Evolutionary conservation across 2,329 filamentous ascomycete genomes (phyloP).

Genomic region (Coniosporium uncinatum): DNA sequence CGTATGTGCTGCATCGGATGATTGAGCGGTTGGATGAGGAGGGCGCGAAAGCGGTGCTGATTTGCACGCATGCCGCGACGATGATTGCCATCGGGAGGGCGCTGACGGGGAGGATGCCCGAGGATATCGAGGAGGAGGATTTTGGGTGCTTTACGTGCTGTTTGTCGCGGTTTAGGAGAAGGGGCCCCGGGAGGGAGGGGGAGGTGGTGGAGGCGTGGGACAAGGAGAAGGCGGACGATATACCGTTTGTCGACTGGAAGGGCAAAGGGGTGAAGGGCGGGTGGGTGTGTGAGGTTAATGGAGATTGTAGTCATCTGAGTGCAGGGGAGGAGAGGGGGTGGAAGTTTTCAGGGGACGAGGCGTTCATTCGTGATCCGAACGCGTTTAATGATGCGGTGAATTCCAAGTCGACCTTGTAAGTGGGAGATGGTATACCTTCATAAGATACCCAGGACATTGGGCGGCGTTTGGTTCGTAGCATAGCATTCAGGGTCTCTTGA

Average conservation of each 20-base stretch:
- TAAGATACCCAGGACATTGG: too few species aligned
- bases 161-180: slow-evolving; percentile 61
- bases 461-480: too few species aligned
- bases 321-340: slow-evolving; percentile 85
- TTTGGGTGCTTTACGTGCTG: slow-evolving; percentile 84
- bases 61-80: slow-evolving; percentile 87
- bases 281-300: slow-evolving; percentile 77
- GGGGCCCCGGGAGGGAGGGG: slow-evolving; percentile 17
- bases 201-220: slow-evolving; percentile 17
- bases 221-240: slow-evolving; percentile 19
- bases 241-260: slow-evolving; percentile 47
- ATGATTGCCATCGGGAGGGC: slow-evolving; percentile 83
- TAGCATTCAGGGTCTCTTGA: too few species aligned
- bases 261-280: slow-evolving; percentile 64
- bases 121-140: slow-evolving; percentile 66
- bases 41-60: slow-evolving; percentile 59
- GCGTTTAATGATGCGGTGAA: slow-evolving; percentile 24
- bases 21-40: slow-evolving; percentile 66
- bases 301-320: slow-evolving; percentile 78
- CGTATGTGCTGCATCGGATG: slow-evolving; percentile 62
- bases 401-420: too few species aligned
- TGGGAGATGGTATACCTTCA: too few species aligned
- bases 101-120: slow-evolving; percentile 73
- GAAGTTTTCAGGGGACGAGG: slow-evolving; percentile 55
- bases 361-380: slow-evolving; percentile 37